Evolutionary conservation across 345 rosid species (phyloP), one percentile per base, ranked within the genome.

Genomic region (Heritiera fomes): DNA sequence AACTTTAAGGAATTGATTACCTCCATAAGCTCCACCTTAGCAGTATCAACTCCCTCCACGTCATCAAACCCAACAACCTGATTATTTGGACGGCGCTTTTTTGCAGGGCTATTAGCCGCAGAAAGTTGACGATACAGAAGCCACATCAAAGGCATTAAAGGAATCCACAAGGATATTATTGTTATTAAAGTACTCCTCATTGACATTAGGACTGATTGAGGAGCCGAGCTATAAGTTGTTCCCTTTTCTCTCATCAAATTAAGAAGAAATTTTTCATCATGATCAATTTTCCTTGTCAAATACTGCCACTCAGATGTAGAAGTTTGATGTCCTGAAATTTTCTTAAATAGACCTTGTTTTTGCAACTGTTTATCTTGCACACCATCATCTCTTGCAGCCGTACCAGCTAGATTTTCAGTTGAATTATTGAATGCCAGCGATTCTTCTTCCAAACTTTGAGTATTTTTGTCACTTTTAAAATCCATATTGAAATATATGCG

Each of bases 131-230:
- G 94, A 78, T 95, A 91, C 71, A 95, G 90, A 82, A 93, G 95
- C 99, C 99, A 95, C 96, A 95, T 93, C 72, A 95, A 83, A 78
- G 99, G 99, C 7, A 88, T 90, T 46, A 95, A 85, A 59, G 98
- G 99, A 78, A 93, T 90, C 98, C 99, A 95, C 23, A 95, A 71
- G 79, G 94, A 83, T 41, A 93, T 90, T 40, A 95, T 88, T 1
- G 93, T 93, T 65, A 93, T 83, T 79, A 93, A 77, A 75, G 82
- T 82, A 83, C 59, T 85, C 86, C 98, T 90, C 83, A 95, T 84
- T 7, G 97, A 84, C 89, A 86, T 77, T 86, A 92, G 74, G 53
- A 82, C 88, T 34, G 97, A 92, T 65, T 92, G 99, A 70, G 98
- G 99, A 59, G 98, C 96, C 64, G 99, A 95, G 75, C 91, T 91